These are phyloP conservation scores for Colletotrichum gigasporum DNA, from an alignment of 2,329 filamentous ascomycete genomes.

Conservation along the genomic window DNA sequence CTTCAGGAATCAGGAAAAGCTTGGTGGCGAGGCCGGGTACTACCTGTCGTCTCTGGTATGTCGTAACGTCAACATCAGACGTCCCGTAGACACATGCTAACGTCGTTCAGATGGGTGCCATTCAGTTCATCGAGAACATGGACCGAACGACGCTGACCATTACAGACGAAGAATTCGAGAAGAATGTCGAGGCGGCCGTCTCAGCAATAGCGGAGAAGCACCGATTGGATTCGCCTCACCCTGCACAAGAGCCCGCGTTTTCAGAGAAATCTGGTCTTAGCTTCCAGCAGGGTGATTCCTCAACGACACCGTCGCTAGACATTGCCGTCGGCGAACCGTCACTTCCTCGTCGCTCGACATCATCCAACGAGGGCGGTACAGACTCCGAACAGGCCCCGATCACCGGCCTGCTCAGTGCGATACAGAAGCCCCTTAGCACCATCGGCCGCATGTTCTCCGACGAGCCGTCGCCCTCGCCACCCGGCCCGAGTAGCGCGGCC, in stretches of 20 bases:
- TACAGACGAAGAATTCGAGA: slow-evolving; percentile 93
- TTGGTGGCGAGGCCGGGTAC: slow-evolving; percentile 97
- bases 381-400: slow-evolving; percentile 80
- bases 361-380: slow-evolving; percentile 57
- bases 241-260: slow-evolving; percentile 47
- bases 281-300: slow-evolving; percentile 57
- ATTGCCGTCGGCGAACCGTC: slow-evolving; percentile 41
- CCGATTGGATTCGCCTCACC: slow-evolving; percentile 59
- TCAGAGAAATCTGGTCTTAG: slow-evolving; percentile 54
- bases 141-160: slow-evolving; percentile 95
- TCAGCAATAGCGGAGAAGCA: slow-evolving; percentile 95
- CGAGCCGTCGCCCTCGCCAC: slow-evolving; percentile 50
- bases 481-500: slow-evolving; percentile 42
- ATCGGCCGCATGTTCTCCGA: slow-evolving; percentile 96
- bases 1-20: slow-evolving; percentile 96
- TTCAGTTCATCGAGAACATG: slow-evolving; percentile 96
- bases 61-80: background rate
- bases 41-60: slow-evolving; percentile 91
- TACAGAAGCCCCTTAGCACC: slow-evolving; percentile 88
- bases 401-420: slow-evolving; percentile 84
- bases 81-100: background rate
- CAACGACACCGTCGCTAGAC: slow-evolving; percentile 38
- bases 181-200: slow-evolving; percentile 94
- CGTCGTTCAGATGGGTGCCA: slow-evolving; percentile 75
- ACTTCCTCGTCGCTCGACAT: slow-evolving; percentile 61